Evolutionary conservation across 768 basidiomycete species (phyloP).

Genomic region (Mycena pura): DNA sequence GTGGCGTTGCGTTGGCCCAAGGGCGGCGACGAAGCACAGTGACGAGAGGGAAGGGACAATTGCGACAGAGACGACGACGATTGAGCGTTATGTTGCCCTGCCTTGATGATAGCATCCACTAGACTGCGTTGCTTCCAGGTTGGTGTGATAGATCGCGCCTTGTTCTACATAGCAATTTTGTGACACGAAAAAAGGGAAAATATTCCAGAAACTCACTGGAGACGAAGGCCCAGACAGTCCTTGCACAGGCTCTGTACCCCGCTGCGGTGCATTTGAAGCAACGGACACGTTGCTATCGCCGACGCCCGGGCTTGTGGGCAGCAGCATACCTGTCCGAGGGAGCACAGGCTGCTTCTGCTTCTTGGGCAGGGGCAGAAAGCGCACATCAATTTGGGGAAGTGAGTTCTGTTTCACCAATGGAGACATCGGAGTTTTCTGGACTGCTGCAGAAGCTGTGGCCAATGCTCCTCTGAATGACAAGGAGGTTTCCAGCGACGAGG

Average conservation of each 20-base stretch:
- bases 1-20: not conserved
- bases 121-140: not conserved
- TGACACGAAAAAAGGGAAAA: not conserved
- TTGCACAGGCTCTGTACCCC: not conserved
- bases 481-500: too few species aligned
- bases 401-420: not conserved
- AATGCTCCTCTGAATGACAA: not conserved
- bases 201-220: conserved; percentile 10
- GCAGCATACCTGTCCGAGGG: not conserved
- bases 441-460: not conserved
- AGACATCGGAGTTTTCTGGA: conserved; percentile 2
- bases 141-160: not conserved
- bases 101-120: conserved; percentile 12
- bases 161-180: not conserved
- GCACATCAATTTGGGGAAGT: conserved; percentile 11
- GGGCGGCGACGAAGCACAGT: not conserved
- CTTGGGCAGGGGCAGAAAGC: not conserved
- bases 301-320: too few species aligned
- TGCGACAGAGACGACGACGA: not conserved
- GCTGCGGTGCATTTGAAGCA: not conserved
- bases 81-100: conserved; percentile 7
- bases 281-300: too few species aligned
- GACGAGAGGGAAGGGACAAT: not conserved
- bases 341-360: not conserved
- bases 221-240: not conserved